These are phyloP conservation scores for Mycena vulgaris DNA, from an alignment of 768 basidiomycete genomes.

Conservation along the genomic window DNA sequence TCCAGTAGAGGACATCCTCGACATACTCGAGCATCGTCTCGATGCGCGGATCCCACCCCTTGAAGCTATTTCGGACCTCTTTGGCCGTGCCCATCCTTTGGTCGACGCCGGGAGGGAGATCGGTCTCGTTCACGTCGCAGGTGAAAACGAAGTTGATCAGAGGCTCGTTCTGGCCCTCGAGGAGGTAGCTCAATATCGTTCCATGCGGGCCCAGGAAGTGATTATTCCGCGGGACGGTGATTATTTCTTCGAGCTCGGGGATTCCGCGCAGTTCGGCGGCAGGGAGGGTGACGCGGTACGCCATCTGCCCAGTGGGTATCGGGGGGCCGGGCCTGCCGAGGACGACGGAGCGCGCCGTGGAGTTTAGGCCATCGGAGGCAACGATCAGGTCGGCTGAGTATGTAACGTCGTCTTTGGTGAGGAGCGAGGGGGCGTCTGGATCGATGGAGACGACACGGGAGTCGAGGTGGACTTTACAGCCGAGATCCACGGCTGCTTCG, in stretches of 20 bases:
- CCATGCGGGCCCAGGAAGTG: conserved; percentile 34
- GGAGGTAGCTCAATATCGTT: conserved; percentile 33
- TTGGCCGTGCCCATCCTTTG: conserved; percentile 32
- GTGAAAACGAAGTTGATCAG: conserved; percentile 38
- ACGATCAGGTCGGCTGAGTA: conserved; percentile 35
- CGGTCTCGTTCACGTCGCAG: conserved; percentile 31
- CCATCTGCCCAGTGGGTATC: conserved; percentile 37
- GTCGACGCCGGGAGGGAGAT: conserved; percentile 27
- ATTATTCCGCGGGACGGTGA: conserved; percentile 35
- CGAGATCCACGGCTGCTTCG: conserved; percentile 27
- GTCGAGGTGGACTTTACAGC: conserved; percentile 26
- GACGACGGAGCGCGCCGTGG: conserved; percentile 29
- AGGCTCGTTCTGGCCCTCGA: conserved; percentile 31
- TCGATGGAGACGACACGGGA: conserved; percentile 26
- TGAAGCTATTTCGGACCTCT: conserved; percentile 29
- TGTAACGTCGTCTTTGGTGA: conserved; percentile 9
- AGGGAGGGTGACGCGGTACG: conserved; percentile 34
- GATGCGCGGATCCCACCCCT: conserved; percentile 39
- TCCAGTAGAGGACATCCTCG: conserved; percentile 25
- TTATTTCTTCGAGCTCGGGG: conserved; percentile 33
- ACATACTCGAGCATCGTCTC: conserved; percentile 25
- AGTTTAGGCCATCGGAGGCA: conserved; percentile 37
- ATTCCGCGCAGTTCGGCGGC: conserved; percentile 29
- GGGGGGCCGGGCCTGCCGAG: conserved; percentile 9
- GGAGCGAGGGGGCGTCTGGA: conserved; percentile 13